Conservation (phyloP, 2,329 filamentous ascomycete genomes). For the Beauveria asiatica region DNA sequence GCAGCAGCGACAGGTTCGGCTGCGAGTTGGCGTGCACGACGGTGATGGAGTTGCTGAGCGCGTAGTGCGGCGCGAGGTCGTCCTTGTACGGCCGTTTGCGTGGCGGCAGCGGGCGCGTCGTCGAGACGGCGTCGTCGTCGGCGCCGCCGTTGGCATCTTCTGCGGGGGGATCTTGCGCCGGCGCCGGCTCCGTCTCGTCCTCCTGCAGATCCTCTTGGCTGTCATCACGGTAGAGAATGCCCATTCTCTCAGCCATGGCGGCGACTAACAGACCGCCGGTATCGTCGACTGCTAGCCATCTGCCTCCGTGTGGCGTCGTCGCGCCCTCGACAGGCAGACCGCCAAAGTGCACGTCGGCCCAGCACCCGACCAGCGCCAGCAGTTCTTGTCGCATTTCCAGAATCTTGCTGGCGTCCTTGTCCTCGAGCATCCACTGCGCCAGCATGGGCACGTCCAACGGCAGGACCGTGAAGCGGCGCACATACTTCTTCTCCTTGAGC, state of each 20-base stretch:
- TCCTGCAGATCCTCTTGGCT: slow-evolving; percentile 16
- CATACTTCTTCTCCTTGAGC: slow-evolving; percentile 87
- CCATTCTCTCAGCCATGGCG: slow-evolving; percentile 82
- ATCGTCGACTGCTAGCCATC: slow-evolving; percentile 82
- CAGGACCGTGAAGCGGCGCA: slow-evolving; percentile 76
- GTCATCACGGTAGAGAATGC: slow-evolving; percentile 53
- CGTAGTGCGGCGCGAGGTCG: slow-evolving; percentile 57
- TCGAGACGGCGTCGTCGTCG: not conserved
- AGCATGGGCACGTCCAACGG: slow-evolving; percentile 74
- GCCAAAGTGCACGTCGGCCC: slow-evolving; percentile 76
- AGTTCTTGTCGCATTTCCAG: slow-evolving; percentile 82
- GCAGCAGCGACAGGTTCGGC: slow-evolving; percentile 77
- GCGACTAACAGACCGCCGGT: slow-evolving; percentile 76
- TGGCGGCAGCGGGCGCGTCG: slow-evolving; percentile 12
- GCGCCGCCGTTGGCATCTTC: slow-evolving; percentile 12
- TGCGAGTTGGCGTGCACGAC: slow-evolving; percentile 75
- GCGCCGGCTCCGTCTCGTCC: slow-evolving; percentile 6
- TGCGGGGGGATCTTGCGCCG: not conserved
- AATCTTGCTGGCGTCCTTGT: slow-evolving; percentile 72
- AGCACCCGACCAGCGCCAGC: slow-evolving; percentile 73
- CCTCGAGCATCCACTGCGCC: slow-evolving; percentile 67
- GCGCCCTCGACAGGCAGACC: slow-evolving; percentile 21
- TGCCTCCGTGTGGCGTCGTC: slow-evolving; percentile 26
- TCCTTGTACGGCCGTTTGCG: slow-evolving; percentile 26
- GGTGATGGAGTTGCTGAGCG: slow-evolving; percentile 67